phyloP scores from a whole-genome alignment of 2,329 filamentous ascomycete genomes.

The Colletotrichum tofieldiae region DNA sequence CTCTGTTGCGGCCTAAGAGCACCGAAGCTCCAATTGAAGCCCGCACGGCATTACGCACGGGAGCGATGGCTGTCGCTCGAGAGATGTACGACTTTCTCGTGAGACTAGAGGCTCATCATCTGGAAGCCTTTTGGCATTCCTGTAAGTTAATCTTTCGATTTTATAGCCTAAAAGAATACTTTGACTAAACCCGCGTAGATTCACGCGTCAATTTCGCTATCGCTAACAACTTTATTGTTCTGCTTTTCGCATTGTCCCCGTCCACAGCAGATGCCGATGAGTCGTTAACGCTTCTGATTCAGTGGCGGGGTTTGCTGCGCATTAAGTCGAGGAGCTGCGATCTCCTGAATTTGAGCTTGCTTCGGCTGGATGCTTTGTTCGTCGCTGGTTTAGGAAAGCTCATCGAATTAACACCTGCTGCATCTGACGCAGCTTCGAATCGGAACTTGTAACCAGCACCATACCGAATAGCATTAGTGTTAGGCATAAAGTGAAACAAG shows the following conservation, averaged over 20 bases:
- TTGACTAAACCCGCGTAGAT: neutral
- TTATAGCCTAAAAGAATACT: no score
- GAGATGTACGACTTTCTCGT: conserved; percentile 33
- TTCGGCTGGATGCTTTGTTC: conserved; percentile 31
- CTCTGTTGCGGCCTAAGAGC: conserved; percentile 20
- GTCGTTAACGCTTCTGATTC: conserved; percentile 6
- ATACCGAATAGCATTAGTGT: neutral
- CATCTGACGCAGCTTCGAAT: conserved; percentile 15
- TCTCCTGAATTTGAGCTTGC: conserved; percentile 22
- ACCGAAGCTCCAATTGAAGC: conserved; percentile 17
- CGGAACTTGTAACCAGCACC: conserved; percentile 2
- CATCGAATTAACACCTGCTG: conserved; percentile 21
- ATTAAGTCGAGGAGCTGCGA: conserved; percentile 39
- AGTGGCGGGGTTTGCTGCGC: conserved; percentile 29
- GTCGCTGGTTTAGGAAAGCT: conserved; percentile 31
- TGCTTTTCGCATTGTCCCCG: conserved; percentile 21
- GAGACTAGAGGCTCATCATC: conserved; percentile 22
- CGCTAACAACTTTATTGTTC: conserved; percentile 25
- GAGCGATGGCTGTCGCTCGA: conserved; percentile 23
- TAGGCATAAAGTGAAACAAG: neutral
- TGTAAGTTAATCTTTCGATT: neutral
- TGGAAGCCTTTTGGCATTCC: conserved; percentile 37
- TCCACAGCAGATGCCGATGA: conserved; percentile 17
- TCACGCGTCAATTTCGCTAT: conserved; percentile 38
- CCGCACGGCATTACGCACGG: conserved; percentile 22